A percentile compares a stretch with the other conserved stretches of the same genome.
These are phyloP conservation scores for Aspergillus luchuensis DNA, from an alignment of 2,329 filamentous ascomycete genomes.

Conservation along the genomic window DNA sequence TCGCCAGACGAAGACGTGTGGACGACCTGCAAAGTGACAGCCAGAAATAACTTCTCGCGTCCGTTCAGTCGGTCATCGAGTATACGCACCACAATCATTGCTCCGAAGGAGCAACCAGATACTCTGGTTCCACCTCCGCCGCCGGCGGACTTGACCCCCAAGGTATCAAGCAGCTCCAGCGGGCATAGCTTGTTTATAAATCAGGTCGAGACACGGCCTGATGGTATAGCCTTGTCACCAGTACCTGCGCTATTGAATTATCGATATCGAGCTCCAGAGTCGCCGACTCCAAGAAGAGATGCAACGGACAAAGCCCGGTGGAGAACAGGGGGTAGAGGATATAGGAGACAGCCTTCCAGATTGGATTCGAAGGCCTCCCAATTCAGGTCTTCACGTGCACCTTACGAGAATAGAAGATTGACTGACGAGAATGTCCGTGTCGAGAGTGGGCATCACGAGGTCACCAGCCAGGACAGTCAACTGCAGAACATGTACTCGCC, in stretches of 20 bases:
- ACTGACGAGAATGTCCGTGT: conserved; percentile 37
- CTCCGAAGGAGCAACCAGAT: conserved; percentile 12
- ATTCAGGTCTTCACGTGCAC: conserved; percentile 32
- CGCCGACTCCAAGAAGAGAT: conserved; percentile 34
- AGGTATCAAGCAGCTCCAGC: not conserved
- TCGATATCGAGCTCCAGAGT: conserved; percentile 26
- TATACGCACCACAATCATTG: conserved; percentile 24
- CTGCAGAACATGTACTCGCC: conserved; percentile 27
- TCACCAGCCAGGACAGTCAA: conserved; percentile 22
- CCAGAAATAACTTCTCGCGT: conserved; percentile 40
- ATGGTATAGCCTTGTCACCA: conserved; percentile 20
- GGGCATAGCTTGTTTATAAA: conserved; percentile 8
- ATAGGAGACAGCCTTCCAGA: conserved; percentile 26
- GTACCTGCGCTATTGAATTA: conserved; percentile 29
- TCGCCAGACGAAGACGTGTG: not conserved
- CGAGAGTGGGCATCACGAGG: conserved; percentile 18
- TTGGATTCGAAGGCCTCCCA: conserved; percentile 27
- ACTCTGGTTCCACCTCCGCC: not conserved
- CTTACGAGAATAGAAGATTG: conserved; percentile 20
- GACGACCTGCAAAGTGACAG: conserved; percentile 9
- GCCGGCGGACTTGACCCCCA: conserved; percentile 6
- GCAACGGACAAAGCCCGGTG: conserved; percentile 20
- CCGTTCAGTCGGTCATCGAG: conserved; percentile 40
- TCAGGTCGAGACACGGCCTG: conserved; percentile 5
- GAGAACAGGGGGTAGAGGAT: conserved; percentile 24